Evolutionary conservation across 768 basidiomycete species (phyloP), one percentile per base, ranked within the genome.

Genomic region (Lactifluus volemus): DNA sequence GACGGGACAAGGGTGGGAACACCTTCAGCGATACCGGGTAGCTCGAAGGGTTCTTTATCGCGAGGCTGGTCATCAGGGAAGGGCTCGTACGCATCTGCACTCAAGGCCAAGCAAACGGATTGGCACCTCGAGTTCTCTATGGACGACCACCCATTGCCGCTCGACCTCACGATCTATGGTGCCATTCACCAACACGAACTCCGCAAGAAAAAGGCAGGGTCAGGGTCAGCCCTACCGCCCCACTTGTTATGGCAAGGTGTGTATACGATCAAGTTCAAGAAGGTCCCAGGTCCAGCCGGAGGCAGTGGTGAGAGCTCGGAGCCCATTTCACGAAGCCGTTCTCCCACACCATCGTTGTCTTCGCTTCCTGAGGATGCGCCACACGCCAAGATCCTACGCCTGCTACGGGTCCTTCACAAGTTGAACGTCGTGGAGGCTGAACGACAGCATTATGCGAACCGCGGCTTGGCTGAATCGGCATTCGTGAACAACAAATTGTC

Each of bases 401-500:
- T 99, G 5, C 81, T 99, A 30, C 85, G 92, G 21, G 90, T 95
- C 4, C 74, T 99, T 19, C 86, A 92, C 70, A 86, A 85, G 67
- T 73, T 98, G 52, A 95, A 94, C 65, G 79, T 83, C 0, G 75
- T 84, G n/a, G 86, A 89, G 68, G 73, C 76, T 9, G 88, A 89
- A 70, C 79, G 85, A n/a, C 73, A 77, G 9, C 66, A 73, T 0
- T 78, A 81, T 8, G 79, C 83, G 59, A 82, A 78, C 59, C 79
- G 83, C 44, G 79, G 78, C 62, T 76, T 97, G 17, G 76, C 85
- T 2, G 92, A 94, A 64, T 82, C 90, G 0, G 83, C 90, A 0
- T 99, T 99, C 71, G 84, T 98, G 63, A 99, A 98, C 72, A 98
- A 97, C 76, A 99, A 99, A 73, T 76, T 99, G 30, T 93, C 93